Conservation (phyloP, 2,329 filamentous ascomycete species). For the Byssothecium circinans region DNA sequence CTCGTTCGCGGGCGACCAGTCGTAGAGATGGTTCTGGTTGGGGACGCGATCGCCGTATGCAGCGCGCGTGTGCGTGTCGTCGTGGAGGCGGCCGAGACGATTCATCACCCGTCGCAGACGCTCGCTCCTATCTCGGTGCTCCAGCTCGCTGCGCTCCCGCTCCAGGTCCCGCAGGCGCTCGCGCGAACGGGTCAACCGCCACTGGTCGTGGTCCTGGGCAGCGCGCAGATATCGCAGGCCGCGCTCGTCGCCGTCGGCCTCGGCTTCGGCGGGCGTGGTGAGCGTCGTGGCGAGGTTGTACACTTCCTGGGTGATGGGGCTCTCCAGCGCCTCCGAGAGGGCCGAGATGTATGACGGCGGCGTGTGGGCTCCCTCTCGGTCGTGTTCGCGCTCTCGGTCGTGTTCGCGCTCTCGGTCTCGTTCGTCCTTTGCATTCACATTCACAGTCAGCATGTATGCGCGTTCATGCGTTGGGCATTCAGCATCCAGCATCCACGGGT, state of each 20-base stretch:
- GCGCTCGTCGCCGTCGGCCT: conserved; percentile 27
- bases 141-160: conserved; percentile 42
- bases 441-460: conserved; percentile 21
- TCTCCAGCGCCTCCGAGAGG: conserved; percentile 49
- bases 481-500: background rate
- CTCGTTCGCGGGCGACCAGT: conserved; percentile 58
- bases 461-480: no score
- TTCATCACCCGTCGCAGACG: conserved; percentile 51
- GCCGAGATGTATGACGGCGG: conserved; percentile 50
- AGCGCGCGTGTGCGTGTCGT: conserved; percentile 35
- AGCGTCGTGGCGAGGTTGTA: conserved; percentile 55
- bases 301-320: conserved; percentile 46
- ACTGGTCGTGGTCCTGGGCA: conserved; percentile 40
- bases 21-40: conserved; percentile 58
- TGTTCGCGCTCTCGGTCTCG: no score
- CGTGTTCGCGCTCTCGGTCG: no score
- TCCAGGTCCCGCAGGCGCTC: conserved; percentile 24
- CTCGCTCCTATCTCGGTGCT: conserved; percentile 35
- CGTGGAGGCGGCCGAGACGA: conserved; percentile 48
- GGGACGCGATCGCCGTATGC: conserved; percentile 59
- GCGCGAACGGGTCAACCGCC: conserved; percentile 30
- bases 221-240: conserved; percentile 44
- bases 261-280: conserved; percentile 43
- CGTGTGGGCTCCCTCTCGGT: no score
- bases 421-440: conserved; percentile 23